Evolutionary conservation across 2,329 filamentous ascomycete genomes (phyloP).

Genomic region (Hypoxylon sp.): DNA sequence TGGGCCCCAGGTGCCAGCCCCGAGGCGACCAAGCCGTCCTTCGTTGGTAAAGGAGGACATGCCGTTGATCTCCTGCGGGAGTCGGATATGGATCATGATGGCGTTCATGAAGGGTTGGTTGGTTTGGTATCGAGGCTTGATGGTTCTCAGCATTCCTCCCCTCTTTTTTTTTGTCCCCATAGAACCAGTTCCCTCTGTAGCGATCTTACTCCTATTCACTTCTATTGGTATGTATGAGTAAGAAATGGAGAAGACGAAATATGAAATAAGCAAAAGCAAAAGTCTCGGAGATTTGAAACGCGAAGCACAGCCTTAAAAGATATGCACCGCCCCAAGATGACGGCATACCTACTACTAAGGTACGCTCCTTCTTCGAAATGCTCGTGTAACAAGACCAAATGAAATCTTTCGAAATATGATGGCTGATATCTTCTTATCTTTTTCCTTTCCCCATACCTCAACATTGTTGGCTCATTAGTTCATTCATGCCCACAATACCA

Average conservation of each 20-base stretch:
- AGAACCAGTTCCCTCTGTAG: too few species aligned
- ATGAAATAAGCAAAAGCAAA: background rate
- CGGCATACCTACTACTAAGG: background rate
- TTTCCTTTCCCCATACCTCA: background rate
- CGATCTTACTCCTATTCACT: too few species aligned
- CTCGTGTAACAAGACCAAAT: background rate
- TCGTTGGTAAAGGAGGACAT: too few species aligned
- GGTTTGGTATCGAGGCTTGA: too few species aligned
- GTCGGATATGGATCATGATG: too few species aligned
- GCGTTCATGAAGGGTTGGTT: too few species aligned
- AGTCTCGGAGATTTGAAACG: background rate
- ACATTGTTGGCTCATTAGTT: background rate
- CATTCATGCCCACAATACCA: background rate
- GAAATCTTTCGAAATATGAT: background rate
- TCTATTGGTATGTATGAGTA: too few species aligned
- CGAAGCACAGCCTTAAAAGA: background rate
- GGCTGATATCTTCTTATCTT: background rate
- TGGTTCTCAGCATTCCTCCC: too few species aligned
- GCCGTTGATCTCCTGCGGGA: too few species aligned
- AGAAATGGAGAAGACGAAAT: background rate
- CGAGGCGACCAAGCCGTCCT: too few species aligned
- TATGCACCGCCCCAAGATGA: constrained; percentile 1
- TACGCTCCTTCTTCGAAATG: background rate
- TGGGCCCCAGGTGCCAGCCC: too few species aligned
- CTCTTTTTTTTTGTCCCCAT: too few species aligned